phyloP scores from a whole-genome alignment of 495 filamentous ascomycete species.

The Copromyces sp. region DNA sequence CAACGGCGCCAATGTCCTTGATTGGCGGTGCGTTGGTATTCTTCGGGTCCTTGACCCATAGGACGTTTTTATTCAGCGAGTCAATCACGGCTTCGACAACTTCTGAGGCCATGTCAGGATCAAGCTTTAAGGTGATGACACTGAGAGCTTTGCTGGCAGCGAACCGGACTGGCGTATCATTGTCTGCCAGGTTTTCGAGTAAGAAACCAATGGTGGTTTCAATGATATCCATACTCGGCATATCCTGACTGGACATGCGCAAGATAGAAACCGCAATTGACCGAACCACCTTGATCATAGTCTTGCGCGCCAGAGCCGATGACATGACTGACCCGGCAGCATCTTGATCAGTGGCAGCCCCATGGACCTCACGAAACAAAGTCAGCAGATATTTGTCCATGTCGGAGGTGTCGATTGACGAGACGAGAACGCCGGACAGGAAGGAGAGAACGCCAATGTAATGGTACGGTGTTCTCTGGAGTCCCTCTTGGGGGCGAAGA shows the following conservation, averaged over 20 bases:
- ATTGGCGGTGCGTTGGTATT: slow-evolving; percentile 26
- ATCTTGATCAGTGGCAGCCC: slow-evolving; percentile 26
- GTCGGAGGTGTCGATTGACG: slow-evolving; percentile 38
- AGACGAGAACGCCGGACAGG: slow-evolving; percentile 57
- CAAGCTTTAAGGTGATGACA: slow-evolving; percentile 67
- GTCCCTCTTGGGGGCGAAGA: slow-evolving; percentile 31
- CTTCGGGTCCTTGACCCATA: slow-evolving; percentile 40
- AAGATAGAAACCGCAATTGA: slow-evolving; percentile 57
- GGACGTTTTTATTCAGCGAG: slow-evolving; percentile 63
- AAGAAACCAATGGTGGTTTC: slow-evolving; percentile 67
- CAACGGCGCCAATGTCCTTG: slow-evolving; percentile 59
- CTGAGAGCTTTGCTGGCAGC: slow-evolving; percentile 89
- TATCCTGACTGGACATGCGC: slow-evolving; percentile 28
- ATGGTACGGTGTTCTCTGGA: slow-evolving; percentile 32
- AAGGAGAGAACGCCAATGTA: slow-evolving; percentile 70
- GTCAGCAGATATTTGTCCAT: slow-evolving; percentile 37
- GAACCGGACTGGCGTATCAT: slow-evolving; percentile 80
- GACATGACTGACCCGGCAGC: slow-evolving; percentile 39
- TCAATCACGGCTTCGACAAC: slow-evolving; percentile 78
- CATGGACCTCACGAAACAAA: slow-evolving; percentile 42
- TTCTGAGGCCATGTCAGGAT: slow-evolving; percentile 67
- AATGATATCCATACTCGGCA: slow-evolving; percentile 43
- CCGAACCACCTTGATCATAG: slow-evolving; percentile 72
- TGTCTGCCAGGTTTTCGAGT: slow-evolving; percentile 60
- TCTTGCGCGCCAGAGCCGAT: slow-evolving; percentile 69